Conservation (phyloP, 2,329 filamentous ascomycete genomes). For the Pseudopithomyces chartarum region DNA sequence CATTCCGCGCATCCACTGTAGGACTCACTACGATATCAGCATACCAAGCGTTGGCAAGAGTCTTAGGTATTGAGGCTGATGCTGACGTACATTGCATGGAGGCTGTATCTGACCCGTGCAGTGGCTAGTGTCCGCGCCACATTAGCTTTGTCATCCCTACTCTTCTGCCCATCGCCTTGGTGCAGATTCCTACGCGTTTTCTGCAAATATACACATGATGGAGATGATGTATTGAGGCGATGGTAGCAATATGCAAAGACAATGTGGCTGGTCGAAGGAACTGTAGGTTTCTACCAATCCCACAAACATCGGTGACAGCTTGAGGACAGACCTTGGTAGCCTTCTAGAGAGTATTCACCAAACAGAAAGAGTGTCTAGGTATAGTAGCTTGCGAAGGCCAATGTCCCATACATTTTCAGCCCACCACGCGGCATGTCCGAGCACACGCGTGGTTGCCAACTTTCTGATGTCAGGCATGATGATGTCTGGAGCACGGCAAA, state of each 20-base stretch:
- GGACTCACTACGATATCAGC: not conserved
- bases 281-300: no score
- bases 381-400: not conserved
- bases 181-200: not conserved
- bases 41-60: not conserved
- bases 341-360: no score
- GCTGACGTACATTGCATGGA: conserved; percentile 17
- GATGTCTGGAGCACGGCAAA: not conserved
- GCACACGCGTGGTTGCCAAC: not conserved
- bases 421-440: not conserved
- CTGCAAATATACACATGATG: not conserved
- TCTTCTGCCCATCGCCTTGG: not conserved
- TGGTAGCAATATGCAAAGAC: no score
- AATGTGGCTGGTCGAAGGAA: no score
- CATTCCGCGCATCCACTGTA: not conserved
- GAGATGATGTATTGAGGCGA: no score
- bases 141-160: conserved; percentile 1
- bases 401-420: not conserved
- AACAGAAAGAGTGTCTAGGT: no score
- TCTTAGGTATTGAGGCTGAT: conserved; percentile 21
- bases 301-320: no score
- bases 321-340: no score
- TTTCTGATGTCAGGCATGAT: conserved; percentile 2
- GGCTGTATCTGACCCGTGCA: not conserved
- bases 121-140: conserved; percentile 10